Evolutionary conservation across 768 basidiomycete genomes (phyloP).

Genomic region (Favolaschia claudopus): DNA sequence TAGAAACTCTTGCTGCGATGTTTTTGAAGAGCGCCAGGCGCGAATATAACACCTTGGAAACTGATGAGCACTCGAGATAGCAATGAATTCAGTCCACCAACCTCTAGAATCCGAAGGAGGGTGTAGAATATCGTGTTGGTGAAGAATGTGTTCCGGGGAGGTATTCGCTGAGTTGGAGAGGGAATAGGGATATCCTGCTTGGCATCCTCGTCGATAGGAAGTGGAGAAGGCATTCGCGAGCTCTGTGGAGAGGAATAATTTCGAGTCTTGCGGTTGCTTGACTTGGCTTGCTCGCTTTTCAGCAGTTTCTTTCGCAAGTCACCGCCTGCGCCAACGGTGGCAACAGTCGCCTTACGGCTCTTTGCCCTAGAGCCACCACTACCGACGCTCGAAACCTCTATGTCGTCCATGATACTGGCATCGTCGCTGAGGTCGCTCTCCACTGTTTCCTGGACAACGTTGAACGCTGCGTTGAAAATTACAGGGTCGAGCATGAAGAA

Average conservation of each 20-base stretch:
- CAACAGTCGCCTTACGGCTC: conserved; percentile 34
- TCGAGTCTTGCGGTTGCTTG: conserved; percentile 62
- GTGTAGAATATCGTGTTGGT: conserved; percentile 91
- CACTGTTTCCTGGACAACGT: conserved; percentile 59
- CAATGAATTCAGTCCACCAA: conserved; percentile 41
- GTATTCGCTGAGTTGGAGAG: conserved; percentile 30
- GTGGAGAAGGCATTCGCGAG: conserved; percentile 73
- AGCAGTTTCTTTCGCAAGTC: conserved; percentile 82
- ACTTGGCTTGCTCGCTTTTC: conserved; percentile 86
- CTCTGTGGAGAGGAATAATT: conserved; percentile 59
- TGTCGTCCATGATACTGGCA: conserved; percentile 45
- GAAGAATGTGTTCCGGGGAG: conserved; percentile 75
- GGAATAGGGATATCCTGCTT: conserved; percentile 1
- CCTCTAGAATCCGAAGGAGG: conserved; percentile 86
- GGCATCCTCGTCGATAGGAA: conserved; percentile 50
- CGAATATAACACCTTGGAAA: conserved; percentile 76
- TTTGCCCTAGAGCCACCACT: conserved; percentile 48
- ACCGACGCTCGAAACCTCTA: conserved; percentile 46
- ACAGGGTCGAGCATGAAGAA: conserved; percentile 80
- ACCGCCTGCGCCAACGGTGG: conserved; percentile 46
- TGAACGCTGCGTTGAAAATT: conserved; percentile 74
- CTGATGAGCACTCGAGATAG: conserved; percentile 5
- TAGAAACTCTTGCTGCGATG: conserved; percentile 59
- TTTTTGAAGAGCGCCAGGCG: conserved; percentile 83
- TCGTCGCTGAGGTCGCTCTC: conserved; percentile 69